A percentile compares a stretch with the other conserved stretches of the same genome.
phyloP scores from a whole-genome alignment of 78 protist genomes.

The Tieghemostelium lacteum region DNA sequence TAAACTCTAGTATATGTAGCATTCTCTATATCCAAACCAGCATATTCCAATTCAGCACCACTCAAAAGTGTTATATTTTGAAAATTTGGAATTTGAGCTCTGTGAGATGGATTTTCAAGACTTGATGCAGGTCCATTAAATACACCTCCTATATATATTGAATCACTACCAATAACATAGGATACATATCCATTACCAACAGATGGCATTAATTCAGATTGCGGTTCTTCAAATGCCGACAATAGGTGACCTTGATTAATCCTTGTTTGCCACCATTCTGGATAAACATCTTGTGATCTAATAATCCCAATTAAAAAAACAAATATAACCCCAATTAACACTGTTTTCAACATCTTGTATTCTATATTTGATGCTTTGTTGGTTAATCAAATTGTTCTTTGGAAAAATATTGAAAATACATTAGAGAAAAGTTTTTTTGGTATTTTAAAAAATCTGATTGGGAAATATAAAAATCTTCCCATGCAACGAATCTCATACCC shows the following conservation, averaged over 20 bases:
- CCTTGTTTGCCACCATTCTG: slow-evolving; percentile 63
- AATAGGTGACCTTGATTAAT: slow-evolving; percentile 19
- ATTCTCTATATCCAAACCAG: slow-evolving; percentile 68
- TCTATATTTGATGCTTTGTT: too few relatives aligned
- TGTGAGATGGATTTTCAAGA: neutral
- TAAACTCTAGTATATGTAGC: slow-evolving; percentile 58
- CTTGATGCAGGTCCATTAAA: slow-evolving; percentile 35
- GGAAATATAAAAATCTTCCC: too few relatives aligned
- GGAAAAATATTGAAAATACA: too few relatives aligned
- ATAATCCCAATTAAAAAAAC: slow-evolving; percentile 28
- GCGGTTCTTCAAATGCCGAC: slow-evolving; percentile 16
- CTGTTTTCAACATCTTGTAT: too few relatives aligned
- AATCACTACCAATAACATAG: slow-evolving; percentile 26
- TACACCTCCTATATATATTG: slow-evolving; percentile 48
- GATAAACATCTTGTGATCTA: too few relatives aligned
- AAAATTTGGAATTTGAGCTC: slow-evolving; percentile 63
- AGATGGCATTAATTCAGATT: slow-evolving; percentile 22
- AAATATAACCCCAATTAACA: slow-evolving; percentile 2
- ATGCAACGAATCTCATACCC: too few relatives aligned
- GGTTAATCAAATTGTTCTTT: too few relatives aligned
- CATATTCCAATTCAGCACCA: slow-evolving; percentile 12
- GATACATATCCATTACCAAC: slow-evolving; percentile 73
- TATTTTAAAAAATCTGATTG: too few relatives aligned
- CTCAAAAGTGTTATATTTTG: slow-evolving; percentile 2
- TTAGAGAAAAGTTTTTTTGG: too few relatives aligned